A percentile compares a stretch with the other conserved stretches of the same genome.
phyloP scores from a whole-genome alignment of 2,329 filamentous ascomycete genomes.

The Phialophora tarda region DNA sequence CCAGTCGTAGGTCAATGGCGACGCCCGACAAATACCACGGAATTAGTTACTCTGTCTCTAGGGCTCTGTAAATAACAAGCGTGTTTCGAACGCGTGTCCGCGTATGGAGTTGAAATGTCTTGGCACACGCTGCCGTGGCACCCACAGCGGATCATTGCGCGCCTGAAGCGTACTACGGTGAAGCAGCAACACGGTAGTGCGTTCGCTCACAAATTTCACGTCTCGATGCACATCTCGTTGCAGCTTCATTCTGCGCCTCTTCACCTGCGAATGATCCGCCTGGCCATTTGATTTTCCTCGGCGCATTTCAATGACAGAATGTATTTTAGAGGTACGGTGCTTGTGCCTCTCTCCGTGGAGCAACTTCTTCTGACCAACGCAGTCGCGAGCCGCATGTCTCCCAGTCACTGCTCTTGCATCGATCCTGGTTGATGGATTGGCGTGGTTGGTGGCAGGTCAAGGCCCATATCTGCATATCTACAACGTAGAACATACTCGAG shows the following conservation, averaged over 20 bases:
- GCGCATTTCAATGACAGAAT: conserved; percentile 17
- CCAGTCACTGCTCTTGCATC: conserved; percentile 51
- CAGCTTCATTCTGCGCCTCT: background rate
- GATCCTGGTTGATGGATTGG: conserved; percentile 40
- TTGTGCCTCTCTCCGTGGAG: background rate
- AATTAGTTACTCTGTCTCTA: too few relatives aligned
- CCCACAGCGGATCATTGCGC: background rate
- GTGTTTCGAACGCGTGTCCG: too few relatives aligned
- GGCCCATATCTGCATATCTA: conserved; percentile 46
- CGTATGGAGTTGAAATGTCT: too few relatives aligned
- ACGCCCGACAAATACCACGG: too few relatives aligned
- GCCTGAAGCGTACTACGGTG: background rate
- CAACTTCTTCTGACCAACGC: conserved; percentile 4
- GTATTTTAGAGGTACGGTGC: conserved; percentile 8
- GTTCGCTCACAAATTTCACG: background rate
- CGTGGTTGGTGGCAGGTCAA: conserved; percentile 48
- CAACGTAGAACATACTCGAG: conserved; percentile 47
- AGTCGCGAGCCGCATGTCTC: conserved; percentile 42
- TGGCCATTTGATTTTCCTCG: background rate
- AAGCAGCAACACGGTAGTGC: background rate
- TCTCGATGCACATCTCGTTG: background rate
- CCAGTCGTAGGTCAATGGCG: too few relatives aligned
- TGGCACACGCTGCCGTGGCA: too few relatives aligned
- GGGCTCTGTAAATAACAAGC: too few relatives aligned
- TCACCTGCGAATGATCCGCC: background rate